These are phyloP conservation scores for Aspergillus intermedius DNA, from an alignment of 2,329 filamentous ascomycete species.

Conservation along the genomic window DNA sequence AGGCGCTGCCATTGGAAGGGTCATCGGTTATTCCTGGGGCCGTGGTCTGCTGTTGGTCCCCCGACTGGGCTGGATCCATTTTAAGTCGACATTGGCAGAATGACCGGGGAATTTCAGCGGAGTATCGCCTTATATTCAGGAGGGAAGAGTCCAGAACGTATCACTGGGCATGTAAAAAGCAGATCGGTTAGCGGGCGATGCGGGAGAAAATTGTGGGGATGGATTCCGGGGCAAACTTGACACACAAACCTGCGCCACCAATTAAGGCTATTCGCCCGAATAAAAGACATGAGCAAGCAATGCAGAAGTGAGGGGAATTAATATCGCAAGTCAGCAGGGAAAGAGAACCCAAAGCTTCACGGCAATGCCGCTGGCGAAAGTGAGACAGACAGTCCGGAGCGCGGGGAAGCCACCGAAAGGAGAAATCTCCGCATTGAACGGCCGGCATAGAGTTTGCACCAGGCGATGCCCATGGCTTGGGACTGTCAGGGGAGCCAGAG, in stretches of 20 bases:
- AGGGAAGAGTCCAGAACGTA: neutral
- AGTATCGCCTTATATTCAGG: neutral
- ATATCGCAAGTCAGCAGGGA: too few relatives aligned
- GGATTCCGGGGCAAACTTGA: neutral
- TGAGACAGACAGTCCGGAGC: neutral
- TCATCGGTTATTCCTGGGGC: conserved; percentile 11
- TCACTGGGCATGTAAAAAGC: neutral
- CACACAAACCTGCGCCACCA: neutral
- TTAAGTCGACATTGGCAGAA: conserved; percentile 21
- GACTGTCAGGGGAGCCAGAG: neutral
- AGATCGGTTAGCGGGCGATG: neutral
- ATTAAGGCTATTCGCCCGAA: too few relatives aligned
- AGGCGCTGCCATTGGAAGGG: conserved; percentile 10
- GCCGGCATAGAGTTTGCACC: neutral
- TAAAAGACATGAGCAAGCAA: too few relatives aligned
- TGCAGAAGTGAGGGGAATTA: too few relatives aligned
- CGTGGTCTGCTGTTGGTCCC: conserved; percentile 16
- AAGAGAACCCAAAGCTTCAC: neutral
- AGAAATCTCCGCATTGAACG: conserved; percentile 4
- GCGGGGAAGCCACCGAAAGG: conserved; percentile 2
- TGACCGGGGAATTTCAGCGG: neutral
- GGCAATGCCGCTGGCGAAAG: neutral
- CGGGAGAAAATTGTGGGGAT: neutral
- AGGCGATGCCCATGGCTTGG: neutral
- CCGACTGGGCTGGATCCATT: conserved; percentile 27